Evolutionary conservation across 2,329 filamentous ascomycete species (phyloP).

Genomic region (Coniosporium tulheliwenetii): DNA sequence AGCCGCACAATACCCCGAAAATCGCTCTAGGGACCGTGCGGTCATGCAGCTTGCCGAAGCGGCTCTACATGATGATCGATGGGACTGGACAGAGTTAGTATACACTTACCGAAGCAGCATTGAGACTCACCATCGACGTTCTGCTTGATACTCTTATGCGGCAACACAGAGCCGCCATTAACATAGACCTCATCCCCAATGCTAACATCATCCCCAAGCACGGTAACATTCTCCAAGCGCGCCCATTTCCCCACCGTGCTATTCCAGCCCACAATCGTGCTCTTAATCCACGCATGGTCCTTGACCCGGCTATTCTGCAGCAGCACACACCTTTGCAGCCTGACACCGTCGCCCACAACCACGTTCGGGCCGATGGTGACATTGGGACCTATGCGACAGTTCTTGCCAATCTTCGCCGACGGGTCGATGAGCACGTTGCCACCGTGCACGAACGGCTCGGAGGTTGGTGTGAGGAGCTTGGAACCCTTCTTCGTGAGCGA

Average conservation of each 20-base stretch:
- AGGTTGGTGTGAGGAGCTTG: constrained; percentile 60
- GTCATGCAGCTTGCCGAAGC: too few species aligned
- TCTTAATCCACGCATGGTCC: constrained; percentile 98
- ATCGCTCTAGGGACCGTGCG: too few species aligned
- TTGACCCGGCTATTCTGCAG: constrained; percentile 86
- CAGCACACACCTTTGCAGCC: constrained; percentile 83
- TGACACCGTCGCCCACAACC: constrained; percentile 82
- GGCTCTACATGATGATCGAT: constrained; percentile 13
- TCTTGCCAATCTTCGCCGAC: constrained; percentile 89
- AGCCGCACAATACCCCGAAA: too few species aligned
- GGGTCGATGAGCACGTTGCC: constrained; percentile 94
- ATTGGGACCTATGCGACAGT: constrained; percentile 95
- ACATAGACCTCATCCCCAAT: constrained; percentile 98
- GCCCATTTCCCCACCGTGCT: constrained; percentile 92
- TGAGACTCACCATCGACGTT: constrained; percentile 67
- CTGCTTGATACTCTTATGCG: constrained; percentile 97
- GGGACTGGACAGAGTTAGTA: constrained; percentile 8
- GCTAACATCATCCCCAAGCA: constrained; percentile 91
- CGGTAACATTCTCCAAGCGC: constrained; percentile 92
- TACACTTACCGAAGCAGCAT: constrained; percentile 3
- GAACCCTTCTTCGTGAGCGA: constrained; percentile 81
- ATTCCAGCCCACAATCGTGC: constrained; percentile 97
- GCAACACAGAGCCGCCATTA: constrained; percentile 87
- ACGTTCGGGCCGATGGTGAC: constrained; percentile 91
- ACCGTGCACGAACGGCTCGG: constrained; percentile 70